Percentiles rank a stretch among this genome's conserved stretches.
Evolutionary conservation across 148 eudicot genomes (phyloP).

Genomic region (Rhododendron kiyosumense): DNA sequence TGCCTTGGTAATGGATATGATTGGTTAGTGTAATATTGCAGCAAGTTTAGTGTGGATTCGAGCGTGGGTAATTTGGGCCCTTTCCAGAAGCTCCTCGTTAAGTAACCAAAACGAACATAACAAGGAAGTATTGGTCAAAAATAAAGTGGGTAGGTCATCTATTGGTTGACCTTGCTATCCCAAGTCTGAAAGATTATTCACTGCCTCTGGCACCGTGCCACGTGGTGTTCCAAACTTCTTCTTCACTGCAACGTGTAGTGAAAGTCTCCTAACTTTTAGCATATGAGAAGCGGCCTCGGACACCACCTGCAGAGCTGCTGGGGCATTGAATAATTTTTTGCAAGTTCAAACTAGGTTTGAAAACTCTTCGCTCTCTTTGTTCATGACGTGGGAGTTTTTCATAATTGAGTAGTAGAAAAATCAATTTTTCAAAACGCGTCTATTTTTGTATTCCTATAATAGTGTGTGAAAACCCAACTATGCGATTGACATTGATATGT

Average conservation of each 20-base stretch:
- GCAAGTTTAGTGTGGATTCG: not conserved
- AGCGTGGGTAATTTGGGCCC: not conserved
- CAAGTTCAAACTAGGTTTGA: too few relatives aligned
- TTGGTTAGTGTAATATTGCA: not conserved
- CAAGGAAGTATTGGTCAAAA: not conserved
- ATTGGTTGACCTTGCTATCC: not conserved
- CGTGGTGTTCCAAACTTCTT: too few relatives aligned
- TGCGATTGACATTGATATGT: not conserved
- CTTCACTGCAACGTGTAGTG: too few relatives aligned
- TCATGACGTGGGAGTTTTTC: too few relatives aligned
- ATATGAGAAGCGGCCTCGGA: not conserved
- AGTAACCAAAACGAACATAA: not conserved
- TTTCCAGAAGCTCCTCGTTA: not conserved
- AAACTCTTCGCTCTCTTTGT: not conserved
- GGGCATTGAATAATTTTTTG: too few relatives aligned
- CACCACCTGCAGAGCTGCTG: too few relatives aligned
- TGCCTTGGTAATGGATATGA: not conserved
- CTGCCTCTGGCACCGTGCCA: too few relatives aligned
- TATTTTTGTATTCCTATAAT: too few relatives aligned
- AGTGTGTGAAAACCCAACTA: not conserved
- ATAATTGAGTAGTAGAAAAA: not conserved
- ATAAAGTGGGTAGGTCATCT: not conserved
- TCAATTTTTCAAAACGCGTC: not conserved
- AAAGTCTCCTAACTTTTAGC: not conserved
- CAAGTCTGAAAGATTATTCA: not conserved